Evolutionary conservation across 371 early-diverging fungal genomes (phyloP).

Genomic region (Syncephalastrum sp.): DNA sequence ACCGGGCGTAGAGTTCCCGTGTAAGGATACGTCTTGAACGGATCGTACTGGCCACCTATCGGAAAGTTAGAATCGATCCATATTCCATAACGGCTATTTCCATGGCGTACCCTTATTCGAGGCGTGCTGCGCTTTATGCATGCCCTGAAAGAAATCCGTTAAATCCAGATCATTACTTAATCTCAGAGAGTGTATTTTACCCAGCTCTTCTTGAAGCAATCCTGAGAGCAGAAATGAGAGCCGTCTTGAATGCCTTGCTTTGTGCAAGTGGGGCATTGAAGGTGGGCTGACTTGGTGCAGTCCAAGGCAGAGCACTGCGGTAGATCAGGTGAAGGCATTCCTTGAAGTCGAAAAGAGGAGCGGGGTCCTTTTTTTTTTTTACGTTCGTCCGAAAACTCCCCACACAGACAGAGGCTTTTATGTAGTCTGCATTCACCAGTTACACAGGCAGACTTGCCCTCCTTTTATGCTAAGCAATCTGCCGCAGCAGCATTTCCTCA

Average conservation of each 20-base stretch:
- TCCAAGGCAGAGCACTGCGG: slow-evolving; percentile 23
- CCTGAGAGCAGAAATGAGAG: slow-evolving; percentile 83
- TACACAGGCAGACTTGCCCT: no score
- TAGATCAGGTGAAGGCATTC: no score
- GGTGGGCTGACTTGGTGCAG: slow-evolving; percentile 74
- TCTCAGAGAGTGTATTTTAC: not conserved
- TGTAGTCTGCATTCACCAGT: no score
- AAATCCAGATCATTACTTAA: not conserved
- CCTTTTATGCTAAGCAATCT: no score
- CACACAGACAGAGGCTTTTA: no score
- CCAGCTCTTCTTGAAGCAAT: slow-evolving; percentile 18
- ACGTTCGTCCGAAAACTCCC: no score
- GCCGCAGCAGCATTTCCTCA: no score
- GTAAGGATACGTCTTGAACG: slow-evolving; percentile 63
- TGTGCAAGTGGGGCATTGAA: slow-evolving; percentile 90
- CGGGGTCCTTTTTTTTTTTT: not conserved
- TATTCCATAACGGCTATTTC: slow-evolving; percentile 52
- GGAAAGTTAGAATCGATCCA: slow-evolving; percentile 1
- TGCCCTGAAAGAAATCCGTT: slow-evolving; percentile 1
- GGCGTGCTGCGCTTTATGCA: slow-evolving; percentile 5
- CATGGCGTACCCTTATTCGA: slow-evolving; percentile 16
- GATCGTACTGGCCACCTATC: slow-evolving; percentile 44
- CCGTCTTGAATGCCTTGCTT: slow-evolving; percentile 63
- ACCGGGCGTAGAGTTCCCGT: slow-evolving; percentile 83
- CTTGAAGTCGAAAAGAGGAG: no score